Evolutionary conservation across 768 basidiomycete species (phyloP).

Genomic region (Boletus rex-veris): DNA sequence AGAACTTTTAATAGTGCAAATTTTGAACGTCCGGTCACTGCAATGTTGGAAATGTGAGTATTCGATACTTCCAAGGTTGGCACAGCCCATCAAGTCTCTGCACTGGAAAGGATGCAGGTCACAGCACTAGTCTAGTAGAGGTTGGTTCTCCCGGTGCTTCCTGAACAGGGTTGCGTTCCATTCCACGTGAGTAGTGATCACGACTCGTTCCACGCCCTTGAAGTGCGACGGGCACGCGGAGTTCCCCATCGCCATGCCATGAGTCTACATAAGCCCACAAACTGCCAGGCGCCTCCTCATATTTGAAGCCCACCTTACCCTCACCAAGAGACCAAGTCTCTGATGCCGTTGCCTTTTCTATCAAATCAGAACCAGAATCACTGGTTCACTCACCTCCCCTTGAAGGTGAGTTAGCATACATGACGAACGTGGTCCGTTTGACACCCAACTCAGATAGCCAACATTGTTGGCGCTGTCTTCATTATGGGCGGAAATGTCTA

Average conservation of each 20-base stretch:
- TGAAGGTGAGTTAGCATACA: slow-evolving; percentile 44
- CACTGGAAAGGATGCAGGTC: slow-evolving; percentile 5
- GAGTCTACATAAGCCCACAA: slow-evolving; percentile 27
- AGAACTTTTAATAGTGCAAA: neutral
- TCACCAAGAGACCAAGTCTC: neutral
- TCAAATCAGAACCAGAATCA: slow-evolving; percentile 22
- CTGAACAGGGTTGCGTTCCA: slow-evolving; percentile 7
- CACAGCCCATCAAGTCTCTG: neutral
- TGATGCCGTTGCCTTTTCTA: slow-evolving; percentile 26
- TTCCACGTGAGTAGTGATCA: slow-evolving; percentile 18
- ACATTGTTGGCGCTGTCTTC: slow-evolving; percentile 52
- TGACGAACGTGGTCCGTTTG: neutral
- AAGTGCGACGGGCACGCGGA: slow-evolving; percentile 28
- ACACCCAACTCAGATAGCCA: slow-evolving; percentile 41
- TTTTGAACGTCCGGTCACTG: neutral
- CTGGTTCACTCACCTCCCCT: slow-evolving; percentile 48
- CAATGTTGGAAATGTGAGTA: slow-evolving; percentile 4
- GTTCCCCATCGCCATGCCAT: slow-evolving; percentile 6
- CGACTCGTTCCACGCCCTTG: slow-evolving; percentile 15
- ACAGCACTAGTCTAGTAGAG: slow-evolving; percentile 5
- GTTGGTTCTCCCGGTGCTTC: slow-evolving; percentile 5
- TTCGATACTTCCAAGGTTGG: neutral
- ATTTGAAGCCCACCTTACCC: slow-evolving; percentile 12
- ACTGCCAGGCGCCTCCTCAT: slow-evolving; percentile 8
- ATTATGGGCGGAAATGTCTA: slow-evolving; percentile 62